Evolutionary conservation across 345 rosid species (phyloP), one percentile per base, ranked within the genome.

Genomic region (Arabidopsis arenosa): DNA sequence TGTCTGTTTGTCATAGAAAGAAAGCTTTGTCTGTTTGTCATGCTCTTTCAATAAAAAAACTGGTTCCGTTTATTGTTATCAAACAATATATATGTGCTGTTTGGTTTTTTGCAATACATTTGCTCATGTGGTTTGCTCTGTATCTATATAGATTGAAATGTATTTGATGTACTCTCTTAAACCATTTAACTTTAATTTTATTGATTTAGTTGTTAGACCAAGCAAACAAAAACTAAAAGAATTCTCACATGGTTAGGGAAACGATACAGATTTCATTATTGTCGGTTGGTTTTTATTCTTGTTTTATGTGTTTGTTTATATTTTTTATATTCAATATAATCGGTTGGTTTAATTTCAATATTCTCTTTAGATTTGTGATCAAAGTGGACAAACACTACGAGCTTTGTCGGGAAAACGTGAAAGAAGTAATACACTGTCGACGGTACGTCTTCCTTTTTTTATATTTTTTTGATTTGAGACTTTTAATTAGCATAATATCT

Each of bases 1-100:
- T 92, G 98, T 18, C 21, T 18, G 21, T 18, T 18, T 18, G 21
- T 73, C 73, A 73, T 78, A 63, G 98, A 94, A 81, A 89, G 98
- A 86, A 85, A 85, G 83, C 95, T 92, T 39, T 92, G 98, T 18
- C 21, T 18, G 21, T 18, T 18, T 18, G 21, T 73, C 73, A 73
- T 78, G 90, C 90, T 67, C 83, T 90, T 60, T 73, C 72, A 59
- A 74, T 58, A 57, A 78, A 81, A 77, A 66, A 71, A 15, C 37
- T 33, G 13, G 30, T 66, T 67, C 36, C 35, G 45, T 39, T 66
- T 23, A 66, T 21, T 65, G 59, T 62, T 45, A 4, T 72, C 14
- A 54, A 56, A 49, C 44, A 45, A 18, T 18, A 18, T 18, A 18
- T 18, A 36, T 36, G 45, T 48, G 8, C 10, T 41, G 21, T 66